These are phyloP conservation scores for Globisporangium okanoganense DNA, from an alignment of 352 stramenopile species.

Conservation along the genomic window DNA sequence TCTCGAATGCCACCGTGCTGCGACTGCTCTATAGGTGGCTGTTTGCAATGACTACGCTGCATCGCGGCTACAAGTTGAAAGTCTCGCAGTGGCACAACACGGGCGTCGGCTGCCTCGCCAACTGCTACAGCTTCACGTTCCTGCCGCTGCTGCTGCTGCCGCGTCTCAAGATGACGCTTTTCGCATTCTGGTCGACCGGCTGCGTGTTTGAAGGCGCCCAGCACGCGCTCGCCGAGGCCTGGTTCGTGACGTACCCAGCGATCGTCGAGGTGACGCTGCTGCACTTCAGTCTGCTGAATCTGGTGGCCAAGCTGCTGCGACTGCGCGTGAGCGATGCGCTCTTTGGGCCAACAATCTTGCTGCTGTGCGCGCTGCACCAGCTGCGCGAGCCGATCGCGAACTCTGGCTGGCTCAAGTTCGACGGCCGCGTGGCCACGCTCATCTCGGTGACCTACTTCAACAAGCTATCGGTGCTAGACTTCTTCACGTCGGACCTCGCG, in stretches of 20 bases:
- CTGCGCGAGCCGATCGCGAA: background rate
- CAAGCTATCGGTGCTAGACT: conserved; percentile 6
- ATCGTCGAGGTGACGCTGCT: conserved; percentile 27
- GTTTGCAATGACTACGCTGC: conserved; percentile 4
- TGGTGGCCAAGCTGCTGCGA: conserved; percentile 7
- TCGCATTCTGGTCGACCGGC: conserved; percentile 23
- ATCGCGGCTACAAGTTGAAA: background rate
- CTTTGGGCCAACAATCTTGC: conserved; percentile 23
- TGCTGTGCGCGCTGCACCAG: conserved; percentile 16
- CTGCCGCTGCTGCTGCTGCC: conserved; percentile 20
- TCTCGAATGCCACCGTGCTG: conserved; percentile 7
- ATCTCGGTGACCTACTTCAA: conserved; percentile 12
- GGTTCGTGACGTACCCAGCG: conserved; percentile 32
- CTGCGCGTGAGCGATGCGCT: conserved; percentile 23
- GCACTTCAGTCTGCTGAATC: conserved; percentile 24
- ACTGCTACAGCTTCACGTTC: conserved; percentile 12
- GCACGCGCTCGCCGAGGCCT: conserved; percentile 15
- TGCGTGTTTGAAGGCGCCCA: conserved; percentile 24
- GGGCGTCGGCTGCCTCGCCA: conserved; percentile 9
- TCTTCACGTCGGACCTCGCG: conserved; percentile 9
- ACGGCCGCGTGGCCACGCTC: background rate
- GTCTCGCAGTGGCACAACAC: background rate
- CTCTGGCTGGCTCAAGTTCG: background rate
- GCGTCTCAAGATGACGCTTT: conserved; percentile 18
- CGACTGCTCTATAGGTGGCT: conserved; percentile 14